Evolutionary conservation across 2,329 filamentous ascomycete genomes (phyloP), one percentile per base, ranked within the genome.

Genomic region (Aureobasidium sp.): DNA sequence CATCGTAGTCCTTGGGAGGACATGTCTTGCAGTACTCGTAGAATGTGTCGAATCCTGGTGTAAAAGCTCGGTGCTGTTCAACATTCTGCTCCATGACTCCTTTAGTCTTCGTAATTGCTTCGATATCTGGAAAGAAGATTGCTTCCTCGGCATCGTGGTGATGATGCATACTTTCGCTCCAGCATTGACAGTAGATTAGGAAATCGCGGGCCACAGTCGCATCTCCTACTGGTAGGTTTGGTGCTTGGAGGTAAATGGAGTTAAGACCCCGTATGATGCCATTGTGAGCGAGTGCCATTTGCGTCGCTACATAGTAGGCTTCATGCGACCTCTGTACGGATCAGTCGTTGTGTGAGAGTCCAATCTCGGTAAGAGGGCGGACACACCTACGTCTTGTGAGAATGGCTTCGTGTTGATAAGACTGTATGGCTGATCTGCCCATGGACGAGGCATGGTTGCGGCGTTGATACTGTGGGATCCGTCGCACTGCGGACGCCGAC

Each of bases 121-220:
- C 71, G 27, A 74, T 67, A 36, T 30, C 64, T 3, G 72, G 71
- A 11, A n/a, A 48, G 11, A 48, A 68, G 9, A 63, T 57, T 10
- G 66, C 39, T 66, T 73, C 72, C 62, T 74, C 72, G 53, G 66
- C 64, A 41, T 69, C 66, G 55, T 74, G 72, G 57, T 74, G 72
- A 49, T 71, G 66, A 41, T 69, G 63, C 63, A 73, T 69, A n/a
- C 63, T 67, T 50, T 72, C 67, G 50, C 65, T 66, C 67, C 71
- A 71, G 59, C 67, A 67, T 55, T 70, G 67, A 63, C 66, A 69
- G 59, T 69, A 73, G 30, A 34, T 34, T 29, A 34, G 11, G 30
- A 49, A 49, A 16, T 49, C 16, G 29, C 16, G 47, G 11, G 30
- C 47, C 16, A 49, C 30, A 10, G 10, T 34, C 5, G 27, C 8